Conservation (phyloP, 2,329 filamentous ascomycete species). For the Neofusicoccum umdonicola region DNA sequence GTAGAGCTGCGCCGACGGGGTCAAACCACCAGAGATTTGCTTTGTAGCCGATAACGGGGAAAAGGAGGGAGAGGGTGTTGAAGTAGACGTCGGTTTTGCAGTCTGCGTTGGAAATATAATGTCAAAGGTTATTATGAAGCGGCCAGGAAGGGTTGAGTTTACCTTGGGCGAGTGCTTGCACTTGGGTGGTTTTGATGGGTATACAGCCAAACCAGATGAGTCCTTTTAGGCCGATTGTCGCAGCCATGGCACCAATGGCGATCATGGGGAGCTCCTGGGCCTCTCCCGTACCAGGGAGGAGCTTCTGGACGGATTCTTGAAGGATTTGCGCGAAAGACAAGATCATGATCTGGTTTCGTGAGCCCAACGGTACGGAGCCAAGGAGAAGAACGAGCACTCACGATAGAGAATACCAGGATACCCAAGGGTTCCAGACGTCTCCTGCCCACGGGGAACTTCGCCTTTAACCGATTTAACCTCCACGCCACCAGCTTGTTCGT, state of each 20-base stretch:
- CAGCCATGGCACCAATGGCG: constrained; percentile 57
- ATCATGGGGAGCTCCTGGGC: constrained; percentile 52
- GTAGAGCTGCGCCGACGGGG: constrained; percentile 58
- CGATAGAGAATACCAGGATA: constrained; percentile 48
- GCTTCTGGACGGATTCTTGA: constrained; percentile 58
- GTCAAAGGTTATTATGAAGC: background rate
- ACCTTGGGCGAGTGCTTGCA: constrained; percentile 59
- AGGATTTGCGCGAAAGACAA: constrained; percentile 62
- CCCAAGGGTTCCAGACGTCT: constrained; percentile 59
- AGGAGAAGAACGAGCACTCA: background rate
- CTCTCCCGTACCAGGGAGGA: constrained; percentile 51
- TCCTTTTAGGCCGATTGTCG: constrained; percentile 59
- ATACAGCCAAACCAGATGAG: constrained; percentile 60
- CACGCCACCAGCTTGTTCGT: constrained; percentile 60
- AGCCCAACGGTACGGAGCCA: background rate
- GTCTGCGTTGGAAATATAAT: constrained; percentile 34
- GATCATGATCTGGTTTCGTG: constrained; percentile 48
- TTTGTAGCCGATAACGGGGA: constrained; percentile 60
- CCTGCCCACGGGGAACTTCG: constrained; percentile 55
- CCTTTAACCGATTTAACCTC: constrained; percentile 50
- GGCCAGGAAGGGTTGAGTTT: background rate
- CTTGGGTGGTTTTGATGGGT: constrained; percentile 61
- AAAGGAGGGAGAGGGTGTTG: constrained; percentile 62
- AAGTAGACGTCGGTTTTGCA: constrained; percentile 65
- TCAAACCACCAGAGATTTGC: constrained; percentile 67